Percentiles rank a stretch among this genome's conserved stretches.
These are phyloP conservation scores for Paecilomyces variotii DNA, from an alignment of 2,329 filamentous ascomycete species.

Conservation along the genomic window DNA sequence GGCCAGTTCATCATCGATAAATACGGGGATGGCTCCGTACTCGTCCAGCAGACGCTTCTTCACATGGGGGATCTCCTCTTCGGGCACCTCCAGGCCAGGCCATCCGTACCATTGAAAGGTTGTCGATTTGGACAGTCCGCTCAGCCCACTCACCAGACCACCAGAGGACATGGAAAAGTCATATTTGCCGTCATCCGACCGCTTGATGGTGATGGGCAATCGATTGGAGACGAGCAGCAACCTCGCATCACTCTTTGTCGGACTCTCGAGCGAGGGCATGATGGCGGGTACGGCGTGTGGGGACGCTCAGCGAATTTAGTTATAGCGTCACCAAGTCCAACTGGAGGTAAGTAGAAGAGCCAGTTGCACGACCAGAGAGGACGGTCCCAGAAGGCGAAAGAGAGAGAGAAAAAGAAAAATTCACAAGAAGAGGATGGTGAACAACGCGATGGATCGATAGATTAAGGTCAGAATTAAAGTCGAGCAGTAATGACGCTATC, in stretches of 20 bases:
- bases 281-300: constrained; percentile 1
- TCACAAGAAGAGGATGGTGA: neutral
- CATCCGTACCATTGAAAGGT: constrained; percentile 98
- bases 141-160: constrained; percentile 86
- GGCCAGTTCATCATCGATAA: constrained; percentile 85
- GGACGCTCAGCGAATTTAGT: neutral
- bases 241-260: constrained; percentile 31
- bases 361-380: neutral
- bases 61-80: constrained; percentile 67
- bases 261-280: constrained; percentile 30
- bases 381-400: neutral
- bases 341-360: neutral
- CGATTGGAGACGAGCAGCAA: constrained; percentile 89
- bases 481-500: neutral
- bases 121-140: constrained; percentile 82
- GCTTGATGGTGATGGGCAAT: constrained; percentile 92
- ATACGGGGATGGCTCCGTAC: constrained; percentile 83
- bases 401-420: neutral
- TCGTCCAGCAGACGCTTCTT: constrained; percentile 74
- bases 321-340: neutral
- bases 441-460: neutral
- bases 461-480: neutral
- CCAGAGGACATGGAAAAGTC: constrained; percentile 95
- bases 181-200: constrained; percentile 83
- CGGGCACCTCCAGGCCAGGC: constrained; percentile 87